Conservation (phyloP, 495 filamentous ascomycete genomes). For the Penicillium paxilli region DNA sequence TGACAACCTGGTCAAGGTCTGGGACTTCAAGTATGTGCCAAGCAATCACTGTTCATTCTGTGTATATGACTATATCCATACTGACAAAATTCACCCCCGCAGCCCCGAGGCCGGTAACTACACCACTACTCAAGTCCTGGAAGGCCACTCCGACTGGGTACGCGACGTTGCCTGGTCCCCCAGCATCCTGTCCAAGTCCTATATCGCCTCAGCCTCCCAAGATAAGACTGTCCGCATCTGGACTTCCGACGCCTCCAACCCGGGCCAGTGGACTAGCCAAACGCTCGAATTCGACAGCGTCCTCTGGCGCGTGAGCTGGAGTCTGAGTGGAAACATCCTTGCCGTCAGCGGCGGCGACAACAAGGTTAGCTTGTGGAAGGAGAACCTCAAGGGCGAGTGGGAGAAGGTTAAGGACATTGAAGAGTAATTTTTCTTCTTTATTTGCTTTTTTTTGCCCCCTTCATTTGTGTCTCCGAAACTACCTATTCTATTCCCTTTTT, state of each 20-base stretch:
- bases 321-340: conserved; percentile 93
- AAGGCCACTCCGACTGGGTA: conserved; percentile 95
- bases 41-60: background rate
- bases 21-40: conserved; percentile 60
- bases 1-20: conserved; percentile 91
- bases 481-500: conserved; percentile 18
- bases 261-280: conserved; percentile 76
- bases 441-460: no score
- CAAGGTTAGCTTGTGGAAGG: conserved; percentile 75
- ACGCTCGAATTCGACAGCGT: conserved; percentile 82
- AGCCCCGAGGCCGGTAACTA: conserved; percentile 58
- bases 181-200: conserved; percentile 87
- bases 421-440: conserved; percentile 63
- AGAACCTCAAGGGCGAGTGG: conserved; percentile 71
- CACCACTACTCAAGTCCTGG: conserved; percentile 52
- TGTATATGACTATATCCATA: background rate
- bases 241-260: conserved; percentile 68
- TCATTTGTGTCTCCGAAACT: conserved; percentile 7
- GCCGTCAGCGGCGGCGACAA: conserved; percentile 95
- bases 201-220: conserved; percentile 93
- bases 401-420: conserved; percentile 95
- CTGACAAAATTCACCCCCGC: background rate
- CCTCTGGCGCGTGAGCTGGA: conserved; percentile 97
- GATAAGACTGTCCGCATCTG: conserved; percentile 97
- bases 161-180: conserved; percentile 97